Conservation (phyloP, 2,329 filamentous ascomycete species). For the Bipolaris cookei region DNA sequence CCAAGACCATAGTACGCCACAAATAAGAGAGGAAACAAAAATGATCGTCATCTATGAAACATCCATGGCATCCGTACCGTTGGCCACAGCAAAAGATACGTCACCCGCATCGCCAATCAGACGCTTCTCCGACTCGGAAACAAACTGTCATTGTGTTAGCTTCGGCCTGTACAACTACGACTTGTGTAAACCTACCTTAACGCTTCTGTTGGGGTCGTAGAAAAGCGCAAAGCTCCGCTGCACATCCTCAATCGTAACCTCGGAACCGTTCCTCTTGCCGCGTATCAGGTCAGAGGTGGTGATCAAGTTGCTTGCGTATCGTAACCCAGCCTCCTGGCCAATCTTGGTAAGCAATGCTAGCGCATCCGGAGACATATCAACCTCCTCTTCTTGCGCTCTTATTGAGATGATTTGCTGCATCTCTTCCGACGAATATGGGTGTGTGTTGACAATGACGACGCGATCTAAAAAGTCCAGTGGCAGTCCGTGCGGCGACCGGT, state of each 20-base stretch:
- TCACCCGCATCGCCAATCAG: conserved; percentile 86
- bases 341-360: conserved; percentile 95
- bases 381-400: conserved; percentile 92
- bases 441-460: conserved; percentile 94
- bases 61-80: conserved; percentile 72
- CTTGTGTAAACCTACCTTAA: conserved; percentile 59
- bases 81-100: conserved; percentile 69
- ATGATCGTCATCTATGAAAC: conserved; percentile 56
- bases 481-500: conserved; percentile 89
- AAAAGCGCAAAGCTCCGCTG: conserved; percentile 93
- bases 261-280: conserved; percentile 82
- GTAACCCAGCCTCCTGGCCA: conserved; percentile 85
- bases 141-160: conserved; percentile 63
- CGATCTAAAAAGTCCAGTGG: conserved; percentile 96
- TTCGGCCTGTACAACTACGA: background rate
- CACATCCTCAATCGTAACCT: conserved; percentile 86
- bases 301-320: conserved; percentile 98
- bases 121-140: conserved; percentile 86
- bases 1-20: conserved; percentile 33
- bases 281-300: conserved; percentile 88
- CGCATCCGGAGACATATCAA: conserved; percentile 88
- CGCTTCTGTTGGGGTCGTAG: conserved; percentile 85
- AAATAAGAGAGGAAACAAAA: conserved; percentile 6
- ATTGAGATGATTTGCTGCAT: conserved; percentile 92
- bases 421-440: conserved; percentile 80